These are phyloP conservation scores for Aspergillus panamensis DNA, from an alignment of 495 filamentous ascomycete genomes.

Conservation along the genomic window DNA sequence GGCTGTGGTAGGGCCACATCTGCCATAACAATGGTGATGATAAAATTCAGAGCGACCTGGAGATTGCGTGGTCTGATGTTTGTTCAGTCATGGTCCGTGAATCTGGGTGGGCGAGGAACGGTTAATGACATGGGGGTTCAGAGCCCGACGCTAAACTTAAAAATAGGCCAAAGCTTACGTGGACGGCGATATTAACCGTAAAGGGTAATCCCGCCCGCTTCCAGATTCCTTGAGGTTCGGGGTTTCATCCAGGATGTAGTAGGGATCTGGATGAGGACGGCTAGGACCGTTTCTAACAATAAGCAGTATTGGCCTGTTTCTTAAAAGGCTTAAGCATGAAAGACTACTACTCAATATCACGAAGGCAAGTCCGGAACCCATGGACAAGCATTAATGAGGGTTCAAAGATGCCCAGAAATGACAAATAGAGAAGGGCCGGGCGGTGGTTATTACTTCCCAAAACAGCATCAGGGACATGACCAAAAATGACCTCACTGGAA, in stretches of 20 bases:
- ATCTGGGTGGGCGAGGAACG: not conserved
- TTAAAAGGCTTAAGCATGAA: too few species aligned
- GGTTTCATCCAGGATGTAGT: not conserved
- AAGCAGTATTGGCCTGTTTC: too few species aligned
- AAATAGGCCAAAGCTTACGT: conserved; percentile 7
- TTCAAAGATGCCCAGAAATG: too few species aligned
- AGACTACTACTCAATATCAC: too few species aligned
- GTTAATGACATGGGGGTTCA: not conserved
- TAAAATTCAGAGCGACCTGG: not conserved
- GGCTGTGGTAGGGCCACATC: conserved; percentile 4
- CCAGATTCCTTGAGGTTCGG: not conserved
- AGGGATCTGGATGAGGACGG: not conserved
- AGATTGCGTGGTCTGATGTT: not conserved
- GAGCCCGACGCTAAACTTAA: not conserved
- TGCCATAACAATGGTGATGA: conserved; percentile 2
- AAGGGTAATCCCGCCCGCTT: conserved; percentile 7
- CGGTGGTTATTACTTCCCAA: too few species aligned
- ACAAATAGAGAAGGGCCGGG: too few species aligned
- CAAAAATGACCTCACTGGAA: too few species aligned
- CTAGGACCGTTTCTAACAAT: too few species aligned
- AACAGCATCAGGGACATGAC: too few species aligned
- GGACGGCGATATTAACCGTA: conserved; percentile 6
- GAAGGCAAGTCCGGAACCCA: too few species aligned
- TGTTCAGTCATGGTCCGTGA: not conserved
- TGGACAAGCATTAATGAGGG: too few species aligned